Percentiles rank a stretch among this genome's conserved stretches.
phyloP scores from a whole-genome alignment of 2,329 filamentous ascomycete species.

The Cladorrhinum sp. region DNA sequence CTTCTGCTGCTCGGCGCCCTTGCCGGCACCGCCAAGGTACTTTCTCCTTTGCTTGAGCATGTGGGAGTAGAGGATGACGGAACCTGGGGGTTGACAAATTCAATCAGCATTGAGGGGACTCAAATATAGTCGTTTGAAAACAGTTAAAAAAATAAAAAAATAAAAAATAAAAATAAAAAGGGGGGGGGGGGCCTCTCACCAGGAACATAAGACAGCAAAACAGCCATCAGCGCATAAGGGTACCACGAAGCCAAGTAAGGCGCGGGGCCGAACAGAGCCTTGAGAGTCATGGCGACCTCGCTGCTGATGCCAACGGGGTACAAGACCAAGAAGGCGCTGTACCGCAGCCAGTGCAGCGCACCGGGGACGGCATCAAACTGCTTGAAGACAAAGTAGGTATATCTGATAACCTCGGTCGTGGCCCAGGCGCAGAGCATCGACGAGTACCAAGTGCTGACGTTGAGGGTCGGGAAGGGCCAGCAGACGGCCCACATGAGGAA shows the following conservation, averaged over 20 bases:
- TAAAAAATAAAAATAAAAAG: too few relatives aligned
- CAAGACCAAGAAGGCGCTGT: slow-evolving; percentile 89
- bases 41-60: slow-evolving; percentile 91
- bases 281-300: slow-evolving; percentile 78
- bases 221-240: slow-evolving; percentile 58
- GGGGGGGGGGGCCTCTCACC: slow-evolving; percentile 50
- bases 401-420: slow-evolving; percentile 87
- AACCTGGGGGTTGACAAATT: slow-evolving; percentile 44
- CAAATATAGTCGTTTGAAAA: too few relatives aligned
- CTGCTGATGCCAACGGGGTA: slow-evolving; percentile 90
- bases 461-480: slow-evolving; percentile 66
- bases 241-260: slow-evolving; percentile 44
- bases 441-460: slow-evolving; percentile 61
- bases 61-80: slow-evolving; percentile 85
- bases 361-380: slow-evolving; percentile 59
- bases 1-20: slow-evolving; percentile 46
- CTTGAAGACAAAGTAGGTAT: slow-evolving; percentile 82
- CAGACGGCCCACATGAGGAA: slow-evolving; percentile 87
- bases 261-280: slow-evolving; percentile 59
- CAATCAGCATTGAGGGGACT: too few relatives aligned
- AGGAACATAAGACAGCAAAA: slow-evolving; percentile 75
- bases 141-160: too few relatives aligned
- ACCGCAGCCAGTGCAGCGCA: slow-evolving; percentile 74
- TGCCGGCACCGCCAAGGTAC: slow-evolving; percentile 50
- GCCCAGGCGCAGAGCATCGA: slow-evolving; percentile 86